Base-by-base conservation (phyloP, 2,329 filamentous ascomycete genomes). In the Phaeosphaeriaceae sp. region DNA sequence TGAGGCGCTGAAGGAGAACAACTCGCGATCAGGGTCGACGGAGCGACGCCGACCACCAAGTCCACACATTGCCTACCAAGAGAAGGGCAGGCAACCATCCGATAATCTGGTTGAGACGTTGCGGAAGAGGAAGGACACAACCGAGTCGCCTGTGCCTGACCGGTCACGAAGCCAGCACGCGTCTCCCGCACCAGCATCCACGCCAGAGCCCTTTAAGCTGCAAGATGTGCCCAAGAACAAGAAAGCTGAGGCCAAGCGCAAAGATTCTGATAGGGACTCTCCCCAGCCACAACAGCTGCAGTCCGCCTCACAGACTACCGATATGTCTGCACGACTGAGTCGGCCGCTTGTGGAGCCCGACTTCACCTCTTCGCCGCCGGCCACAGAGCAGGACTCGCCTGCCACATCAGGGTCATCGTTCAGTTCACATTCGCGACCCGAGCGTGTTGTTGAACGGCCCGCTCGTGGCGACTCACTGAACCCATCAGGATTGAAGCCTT, bases 21-120 rank as follows among this genome's bases (percentile, higher is more conserved):
- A 77, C 19, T 82, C 81, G 13, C 74, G 81, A 49, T 82, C 81
- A 17, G 77, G 75, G 4, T 84, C 82, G 3, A 76, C 77, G 17
- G 82, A 84, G 64, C 60, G 66, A 22, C 75, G 81, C 32, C 70
- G 70, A 35, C 67, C 79, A 72, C 59, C 88, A 1, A 93, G 92
- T 17, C 92, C 93, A n/a, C 93, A 97, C 71, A 97, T 97, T 69
- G 91, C 93, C 22, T 96, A 93, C 74, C 93, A 97, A 75, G 92
- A 97, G 70, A 95, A 94, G 77, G 87, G 88, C 1, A 86, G 91
- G 47, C 84, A 88, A 60, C 79, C 84, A 4, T 89, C 88, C 0
- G 86, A 88, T 2, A 87, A 89, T 11, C 79, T 87, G 23, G 82
- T 87, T 28, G 85, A 84, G 40, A 80, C 83, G 1, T 81, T 85